Conservation (phyloP, 257 asterid genomes). For the Solanum chilense region DNA sequence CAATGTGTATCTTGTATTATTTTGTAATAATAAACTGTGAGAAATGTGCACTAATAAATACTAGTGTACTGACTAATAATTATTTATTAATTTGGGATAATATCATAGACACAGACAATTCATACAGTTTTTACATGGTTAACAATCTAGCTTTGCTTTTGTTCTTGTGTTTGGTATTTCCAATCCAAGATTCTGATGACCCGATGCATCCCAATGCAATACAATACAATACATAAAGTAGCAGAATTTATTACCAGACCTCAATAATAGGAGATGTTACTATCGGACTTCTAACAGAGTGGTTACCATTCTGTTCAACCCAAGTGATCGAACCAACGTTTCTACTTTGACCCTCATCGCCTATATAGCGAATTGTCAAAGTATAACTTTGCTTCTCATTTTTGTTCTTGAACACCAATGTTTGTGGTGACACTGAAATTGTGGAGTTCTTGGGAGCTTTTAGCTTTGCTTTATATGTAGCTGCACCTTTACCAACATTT, state of each 20-base stretch:
- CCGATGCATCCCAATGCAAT: background rate
- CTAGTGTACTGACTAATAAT: background rate
- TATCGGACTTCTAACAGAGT: constrained; percentile 36
- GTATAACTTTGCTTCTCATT: constrained; percentile 3
- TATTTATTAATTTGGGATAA: background rate
- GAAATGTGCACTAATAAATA: background rate
- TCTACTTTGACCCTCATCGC: background rate
- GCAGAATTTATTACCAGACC: background rate
- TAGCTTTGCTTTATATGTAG: background rate
- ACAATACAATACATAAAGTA: background rate
- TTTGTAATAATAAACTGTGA: background rate
- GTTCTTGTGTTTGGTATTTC: background rate
- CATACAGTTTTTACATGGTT: background rate
- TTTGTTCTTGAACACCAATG: constrained; percentile 4
- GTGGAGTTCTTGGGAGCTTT: background rate
- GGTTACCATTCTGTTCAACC: constrained; percentile 27
- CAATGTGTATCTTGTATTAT: background rate
- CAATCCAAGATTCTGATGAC: background rate
- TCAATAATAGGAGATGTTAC: constrained; percentile 5
- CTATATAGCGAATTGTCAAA: background rate
- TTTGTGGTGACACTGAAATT: constrained; percentile 8
- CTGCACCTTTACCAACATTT: constrained; percentile 9
- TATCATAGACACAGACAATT: background rate
- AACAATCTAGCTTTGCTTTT: background rate
- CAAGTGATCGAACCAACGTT: constrained; percentile 32